A percentile compares a stretch with the other conserved stretches of the same genome.
Conservation (phyloP, 805 yeast genomes). For the Wilhelminamyces savonicus region DNA sequence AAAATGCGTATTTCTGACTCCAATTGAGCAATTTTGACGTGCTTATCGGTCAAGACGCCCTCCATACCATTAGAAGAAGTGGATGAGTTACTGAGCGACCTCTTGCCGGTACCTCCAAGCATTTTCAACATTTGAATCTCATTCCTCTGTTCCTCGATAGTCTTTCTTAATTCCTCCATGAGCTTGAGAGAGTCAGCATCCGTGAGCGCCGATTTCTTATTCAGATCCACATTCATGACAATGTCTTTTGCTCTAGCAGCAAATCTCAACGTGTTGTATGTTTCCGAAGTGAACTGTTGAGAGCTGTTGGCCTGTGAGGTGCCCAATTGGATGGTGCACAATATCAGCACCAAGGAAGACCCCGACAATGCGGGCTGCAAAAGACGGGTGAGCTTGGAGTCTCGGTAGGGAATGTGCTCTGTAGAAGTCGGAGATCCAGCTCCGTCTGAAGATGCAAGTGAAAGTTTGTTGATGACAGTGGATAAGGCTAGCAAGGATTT, state of each 20-base stretch:
- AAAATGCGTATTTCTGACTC: constrained; percentile 60
- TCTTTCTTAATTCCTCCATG: constrained; percentile 50
- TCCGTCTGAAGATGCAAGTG: constrained; percentile 28
- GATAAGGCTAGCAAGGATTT: constrained; percentile 86
- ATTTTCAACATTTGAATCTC: constrained; percentile 40
- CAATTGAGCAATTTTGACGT: constrained; percentile 19
- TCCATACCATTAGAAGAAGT: not conserved
- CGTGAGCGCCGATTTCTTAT: constrained; percentile 27
- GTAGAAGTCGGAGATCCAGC: constrained; percentile 11
- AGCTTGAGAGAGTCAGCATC: constrained; percentile 36
- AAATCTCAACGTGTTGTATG: constrained; percentile 80
- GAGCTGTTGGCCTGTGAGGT: too few relatives aligned
- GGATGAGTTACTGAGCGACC: not conserved
- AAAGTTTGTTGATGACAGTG: constrained; percentile 81
- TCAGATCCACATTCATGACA: constrained; percentile 56
- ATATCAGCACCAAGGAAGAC: constrained; percentile 70
- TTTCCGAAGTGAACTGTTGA: constrained; percentile 59
- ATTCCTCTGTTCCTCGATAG: constrained; percentile 54
- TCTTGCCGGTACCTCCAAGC: not conserved
- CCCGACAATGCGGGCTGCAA: constrained; percentile 92
- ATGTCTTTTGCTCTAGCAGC: constrained; percentile 92
- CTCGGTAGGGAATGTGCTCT: constrained; percentile 86
- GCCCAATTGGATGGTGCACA: constrained; percentile 80
- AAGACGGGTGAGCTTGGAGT: constrained; percentile 83
- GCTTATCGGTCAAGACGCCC: constrained; percentile 4